These are phyloP conservation scores for Apiospora arundinis DNA, from an alignment of 2,329 filamentous ascomycete genomes.

Conservation along the genomic window DNA sequence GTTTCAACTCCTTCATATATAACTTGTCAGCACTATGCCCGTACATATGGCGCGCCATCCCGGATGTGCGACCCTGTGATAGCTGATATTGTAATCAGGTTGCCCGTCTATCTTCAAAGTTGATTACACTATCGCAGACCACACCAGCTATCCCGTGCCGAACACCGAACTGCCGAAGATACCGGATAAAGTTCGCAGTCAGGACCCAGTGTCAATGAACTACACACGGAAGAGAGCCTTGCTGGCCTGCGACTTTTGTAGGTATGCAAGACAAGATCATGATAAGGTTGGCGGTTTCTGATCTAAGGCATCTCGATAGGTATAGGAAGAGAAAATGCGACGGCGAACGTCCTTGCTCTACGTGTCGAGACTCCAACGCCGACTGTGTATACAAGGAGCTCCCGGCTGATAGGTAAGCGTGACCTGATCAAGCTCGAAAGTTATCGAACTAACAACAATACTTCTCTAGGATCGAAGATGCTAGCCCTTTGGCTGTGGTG, in stretches of 20 bases:
- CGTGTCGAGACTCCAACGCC: slow-evolving; percentile 45
- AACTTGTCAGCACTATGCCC: neutral
- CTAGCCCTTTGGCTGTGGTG: slow-evolving; percentile 41
- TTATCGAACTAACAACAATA: neutral
- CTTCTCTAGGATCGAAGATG: slow-evolving; percentile 40
- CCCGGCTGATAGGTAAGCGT: slow-evolving; percentile 40
- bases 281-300: slow-evolving; percentile 26
- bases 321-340: slow-evolving; percentile 47
- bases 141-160: neutral
- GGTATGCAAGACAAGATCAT: slow-evolving; percentile 29
- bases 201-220: slow-evolving; percentile 4
- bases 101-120: neutral
- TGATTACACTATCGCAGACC: neutral
- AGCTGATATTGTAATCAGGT: neutral
- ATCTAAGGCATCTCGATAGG: slow-evolving; percentile 29
- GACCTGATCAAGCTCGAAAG: neutral
- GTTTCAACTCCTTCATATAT: neutral
- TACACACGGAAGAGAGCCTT: slow-evolving; percentile 35
- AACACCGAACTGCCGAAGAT: neutral
- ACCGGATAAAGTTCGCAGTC: neutral
- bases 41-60: neutral
- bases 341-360: slow-evolving; percentile 46
- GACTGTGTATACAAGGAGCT: slow-evolving; percentile 49
- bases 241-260: slow-evolving; percentile 49
- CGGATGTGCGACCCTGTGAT: neutral